Evolutionary conservation across 345 rosid species (phyloP), one percentile per base, ranked within the genome.

Genomic region (Luvunga scandens): DNA sequence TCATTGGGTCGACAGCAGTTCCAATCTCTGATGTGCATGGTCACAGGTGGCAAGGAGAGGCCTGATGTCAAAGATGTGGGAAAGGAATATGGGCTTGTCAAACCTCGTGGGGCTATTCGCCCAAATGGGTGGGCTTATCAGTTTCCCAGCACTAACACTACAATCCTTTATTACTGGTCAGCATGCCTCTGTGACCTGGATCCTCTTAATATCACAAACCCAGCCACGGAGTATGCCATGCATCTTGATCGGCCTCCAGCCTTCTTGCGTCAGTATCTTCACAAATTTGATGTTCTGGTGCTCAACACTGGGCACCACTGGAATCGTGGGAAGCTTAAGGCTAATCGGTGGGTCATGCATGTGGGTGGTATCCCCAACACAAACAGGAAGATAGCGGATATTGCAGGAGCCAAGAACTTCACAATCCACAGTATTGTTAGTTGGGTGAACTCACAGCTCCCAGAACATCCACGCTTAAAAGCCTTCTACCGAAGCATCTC

Each of bases 191-290:
- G 93, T 74, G 94, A 93, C 78, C 77, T 91, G 77, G 85, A 84
- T 75, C 95, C 95, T 18, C 64, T 93, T 56, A 81, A 89, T 72
- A 31, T 81, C 57, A 73, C 80, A 9, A 71, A 91, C 81, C 94
- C 89, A 5, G 67, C 61, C 62, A 87, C 91, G 9, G 83, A 91
- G 57, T 82, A 83, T 50, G 96, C 94, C 66, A 91, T 93, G 98
- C 98, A 93, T 84, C 93, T 93, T 22, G 98, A 93, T 80, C 89
- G 90, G 12, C 93, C 96, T 50, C 98, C 96, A 24, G 89, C 91
- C 10, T 93, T 93, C 77, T 66, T 93, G 87, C 84, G 81, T 14
- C 81, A 72, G 28, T 85, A 81, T 81, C 92, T 93, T 77, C 87
- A 85, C 71, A 90, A 75, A 73, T 80, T 93, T 28, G 72, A 90